Evolutionary conservation across 163 green algal genomes (phyloP).

Genomic region (Chlorella variabilis): DNA sequence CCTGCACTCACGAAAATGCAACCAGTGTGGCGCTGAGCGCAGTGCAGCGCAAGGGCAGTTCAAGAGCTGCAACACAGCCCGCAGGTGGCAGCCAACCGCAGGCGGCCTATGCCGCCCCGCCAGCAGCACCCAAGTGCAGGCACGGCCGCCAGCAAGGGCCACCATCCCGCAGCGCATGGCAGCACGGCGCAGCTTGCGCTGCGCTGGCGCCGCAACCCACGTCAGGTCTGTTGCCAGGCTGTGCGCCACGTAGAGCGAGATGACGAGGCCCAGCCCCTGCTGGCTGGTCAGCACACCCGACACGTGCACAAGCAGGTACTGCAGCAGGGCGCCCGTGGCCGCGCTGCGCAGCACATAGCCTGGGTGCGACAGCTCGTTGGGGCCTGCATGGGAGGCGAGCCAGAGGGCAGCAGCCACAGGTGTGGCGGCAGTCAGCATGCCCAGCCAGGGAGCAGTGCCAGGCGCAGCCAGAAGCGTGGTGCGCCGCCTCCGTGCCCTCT

Average conservation of each 20-base stretch:
- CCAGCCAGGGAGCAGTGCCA: not conserved
- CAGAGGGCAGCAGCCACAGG: not conserved
- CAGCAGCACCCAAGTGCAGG: too few relatives aligned
- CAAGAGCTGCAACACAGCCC: too few relatives aligned
- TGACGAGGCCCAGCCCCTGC: conserved; percentile 26
- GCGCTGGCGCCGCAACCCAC: too few relatives aligned
- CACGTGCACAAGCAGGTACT: conserved; percentile 45
- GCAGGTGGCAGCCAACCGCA: too few relatives aligned
- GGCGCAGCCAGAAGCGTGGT: too few relatives aligned
- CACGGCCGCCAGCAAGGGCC: not conserved
- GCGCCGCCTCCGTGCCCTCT: too few relatives aligned
- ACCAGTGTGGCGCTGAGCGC: too few relatives aligned
- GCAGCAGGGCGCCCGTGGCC: conserved; percentile 21
- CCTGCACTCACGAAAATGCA: not conserved
- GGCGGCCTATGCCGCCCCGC: too few relatives aligned
- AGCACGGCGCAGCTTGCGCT: too few relatives aligned
- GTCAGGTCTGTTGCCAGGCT: conserved; percentile 19
- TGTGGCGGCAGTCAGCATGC: not conserved
- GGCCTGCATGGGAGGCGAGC: conserved; percentile 8
- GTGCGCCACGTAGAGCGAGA: not conserved
- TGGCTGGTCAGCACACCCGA: conserved; percentile 8
- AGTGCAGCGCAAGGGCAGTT: too few relatives aligned
- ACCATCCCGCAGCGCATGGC: not conserved
- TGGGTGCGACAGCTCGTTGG: conserved; percentile 44
- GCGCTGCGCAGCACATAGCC: conserved; percentile 48